phyloP scores from a whole-genome alignment of 305 asterid genomes.

The Rubia balearica region DNA sequence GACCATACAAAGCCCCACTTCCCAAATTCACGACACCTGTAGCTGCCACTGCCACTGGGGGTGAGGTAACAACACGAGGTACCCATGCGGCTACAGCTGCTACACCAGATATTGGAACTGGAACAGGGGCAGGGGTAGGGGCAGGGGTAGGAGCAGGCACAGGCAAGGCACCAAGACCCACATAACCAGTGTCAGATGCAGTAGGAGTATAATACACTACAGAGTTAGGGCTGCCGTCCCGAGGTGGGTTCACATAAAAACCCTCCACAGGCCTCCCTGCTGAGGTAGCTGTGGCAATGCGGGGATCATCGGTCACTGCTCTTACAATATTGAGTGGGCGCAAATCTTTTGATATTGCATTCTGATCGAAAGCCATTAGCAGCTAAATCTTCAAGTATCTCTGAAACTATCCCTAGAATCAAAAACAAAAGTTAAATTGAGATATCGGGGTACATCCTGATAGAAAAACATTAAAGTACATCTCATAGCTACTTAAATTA shows the following conservation, averaged over 20 bases:
- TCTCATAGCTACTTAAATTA: not conserved
- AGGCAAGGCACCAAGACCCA: conserved; percentile 33
- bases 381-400: not conserved
- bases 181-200: conserved; percentile 27
- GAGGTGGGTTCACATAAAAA: conserved; percentile 41
- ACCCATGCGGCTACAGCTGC: conserved; percentile 24
- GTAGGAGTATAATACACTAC: conserved; percentile 19
- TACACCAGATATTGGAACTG: conserved; percentile 16
- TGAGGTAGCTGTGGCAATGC: conserved; percentile 46
- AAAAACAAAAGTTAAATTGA: not conserved
- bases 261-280: conserved; percentile 61
- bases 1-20: conserved; percentile 8
- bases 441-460: not conserved
- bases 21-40: conserved; percentile 15
- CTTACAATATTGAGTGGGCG: conserved; percentile 64
- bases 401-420: not conserved
- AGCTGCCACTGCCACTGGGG: conserved; percentile 9
- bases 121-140: conserved; percentile 3
- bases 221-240: conserved; percentile 18
- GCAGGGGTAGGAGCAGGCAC: conserved; percentile 1
- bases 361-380: conserved; percentile 76
- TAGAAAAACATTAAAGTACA: not conserved
- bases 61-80: conserved; percentile 18
- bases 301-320: conserved; percentile 52
- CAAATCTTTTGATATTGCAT: conserved; percentile 59